A percentile compares a stretch with the other conserved stretches of the same genome.
Evolutionary conservation across 352 stramenopile species (phyloP).

Genomic region (Pythium dissotocum): DNA sequence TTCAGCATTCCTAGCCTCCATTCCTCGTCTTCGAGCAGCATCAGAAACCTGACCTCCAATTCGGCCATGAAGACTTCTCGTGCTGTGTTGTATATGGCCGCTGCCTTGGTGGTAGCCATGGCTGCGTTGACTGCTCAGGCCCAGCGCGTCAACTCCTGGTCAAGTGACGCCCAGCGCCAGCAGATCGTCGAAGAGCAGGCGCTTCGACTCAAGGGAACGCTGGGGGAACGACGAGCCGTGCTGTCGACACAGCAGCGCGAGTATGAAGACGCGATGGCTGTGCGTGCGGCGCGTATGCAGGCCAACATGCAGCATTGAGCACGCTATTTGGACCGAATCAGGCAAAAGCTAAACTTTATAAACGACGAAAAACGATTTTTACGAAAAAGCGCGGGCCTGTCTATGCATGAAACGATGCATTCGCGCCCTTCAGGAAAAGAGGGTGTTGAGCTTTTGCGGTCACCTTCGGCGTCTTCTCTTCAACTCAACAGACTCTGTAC

Average conservation of each 20-base stretch:
- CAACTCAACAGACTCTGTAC: no score
- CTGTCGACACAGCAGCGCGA: neutral
- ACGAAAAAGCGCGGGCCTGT: neutral
- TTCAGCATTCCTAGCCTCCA: neutral
- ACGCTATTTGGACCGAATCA: no score
- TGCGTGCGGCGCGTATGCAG: neutral
- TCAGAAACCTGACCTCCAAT: no score
- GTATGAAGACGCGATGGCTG: conserved; percentile 4
- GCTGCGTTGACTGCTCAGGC: neutral
- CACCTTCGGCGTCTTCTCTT: no score
- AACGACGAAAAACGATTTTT: no score
- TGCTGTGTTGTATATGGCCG: neutral
- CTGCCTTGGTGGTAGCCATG: neutral
- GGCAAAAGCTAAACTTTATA: no score
- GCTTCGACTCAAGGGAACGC: neutral
- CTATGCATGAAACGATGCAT: neutral
- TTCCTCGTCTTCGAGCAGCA: neutral
- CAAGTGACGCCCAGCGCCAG: neutral
- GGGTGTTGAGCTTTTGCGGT: no score
- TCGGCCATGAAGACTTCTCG: neutral
- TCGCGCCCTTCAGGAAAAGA: neutral
- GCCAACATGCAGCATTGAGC: neutral
- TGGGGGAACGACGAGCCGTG: neutral
- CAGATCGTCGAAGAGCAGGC: conserved; percentile 1
- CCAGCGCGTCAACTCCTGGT: neutral